Conservation (phyloP, 2,329 filamentous ascomycete genomes). For the Alternaria arborescens region DNA sequence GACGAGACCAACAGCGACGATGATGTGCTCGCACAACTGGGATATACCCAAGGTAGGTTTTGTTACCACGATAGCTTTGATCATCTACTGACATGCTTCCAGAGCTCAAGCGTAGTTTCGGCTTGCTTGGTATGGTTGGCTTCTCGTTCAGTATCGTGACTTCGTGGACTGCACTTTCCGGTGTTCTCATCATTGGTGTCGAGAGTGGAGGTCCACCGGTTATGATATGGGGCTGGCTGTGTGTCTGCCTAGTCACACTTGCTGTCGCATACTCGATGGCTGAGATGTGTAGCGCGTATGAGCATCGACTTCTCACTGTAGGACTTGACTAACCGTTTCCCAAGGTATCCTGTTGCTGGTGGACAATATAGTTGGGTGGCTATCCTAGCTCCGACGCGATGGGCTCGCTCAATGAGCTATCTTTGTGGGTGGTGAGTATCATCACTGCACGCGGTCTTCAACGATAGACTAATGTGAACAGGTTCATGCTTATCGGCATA, state of each 20-base stretch:
- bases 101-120: slow-evolving; percentile 67
- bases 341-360: slow-evolving; percentile 61
- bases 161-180: slow-evolving; percentile 65
- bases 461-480: background rate
- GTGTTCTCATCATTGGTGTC: slow-evolving; percentile 65
- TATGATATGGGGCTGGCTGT: slow-evolving; percentile 67
- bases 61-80: background rate
- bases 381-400: slow-evolving; percentile 59
- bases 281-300: slow-evolving; percentile 62
- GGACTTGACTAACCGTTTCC: slow-evolving; percentile 8
- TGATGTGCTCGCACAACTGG: slow-evolving; percentile 51
- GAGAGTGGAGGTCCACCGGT: slow-evolving; percentile 65
- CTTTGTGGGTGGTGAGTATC: slow-evolving; percentile 53
- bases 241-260: slow-evolving; percentile 60
- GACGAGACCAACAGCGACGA: slow-evolving; percentile 45
- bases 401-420: slow-evolving; percentile 49
- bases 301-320: background rate
- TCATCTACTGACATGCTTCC: background rate
- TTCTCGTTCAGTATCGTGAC: slow-evolving; percentile 68
- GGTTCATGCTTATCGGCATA: slow-evolving; percentile 49
- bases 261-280: slow-evolving; percentile 67
- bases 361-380: slow-evolving; percentile 68
- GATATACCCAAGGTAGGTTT: slow-evolving; percentile 51
- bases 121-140: slow-evolving; percentile 65
- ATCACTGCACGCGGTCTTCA: slow-evolving; percentile 23